A percentile compares a stretch with the other conserved stretches of the same genome.
Evolutionary conservation across 1,139 yeast species (phyloP).

Genomic region (Sugiyamaella paludigena): DNA sequence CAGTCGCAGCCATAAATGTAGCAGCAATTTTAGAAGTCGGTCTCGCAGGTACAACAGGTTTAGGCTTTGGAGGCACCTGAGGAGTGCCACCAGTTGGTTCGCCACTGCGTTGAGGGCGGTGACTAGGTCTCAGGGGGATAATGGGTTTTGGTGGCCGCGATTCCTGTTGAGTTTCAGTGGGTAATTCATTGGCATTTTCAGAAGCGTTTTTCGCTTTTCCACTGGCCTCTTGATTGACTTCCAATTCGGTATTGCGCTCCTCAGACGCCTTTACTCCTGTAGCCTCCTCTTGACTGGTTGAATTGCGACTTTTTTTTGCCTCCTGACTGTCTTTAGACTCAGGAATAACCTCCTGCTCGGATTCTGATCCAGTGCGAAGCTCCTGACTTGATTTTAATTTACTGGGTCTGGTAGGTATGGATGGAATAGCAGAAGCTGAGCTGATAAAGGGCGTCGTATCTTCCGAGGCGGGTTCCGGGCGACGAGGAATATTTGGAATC

Average conservation of each 20-base stretch:
- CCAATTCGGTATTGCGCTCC: neutral
- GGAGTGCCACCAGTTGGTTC: neutral
- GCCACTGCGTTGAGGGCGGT: neutral
- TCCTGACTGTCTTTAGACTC: no score
- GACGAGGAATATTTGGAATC: neutral
- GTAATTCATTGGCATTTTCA: no score
- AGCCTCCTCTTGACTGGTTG: no score
- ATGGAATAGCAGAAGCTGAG: neutral
- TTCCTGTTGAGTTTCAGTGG: no score
- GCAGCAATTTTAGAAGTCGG: constrained; percentile 18
- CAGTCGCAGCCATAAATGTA: constrained; percentile 14
- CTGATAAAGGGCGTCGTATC: neutral
- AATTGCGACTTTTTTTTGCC: no score
- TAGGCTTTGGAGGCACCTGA: constrained; percentile 13
- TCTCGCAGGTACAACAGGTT: constrained; percentile 22
- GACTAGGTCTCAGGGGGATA: neutral
- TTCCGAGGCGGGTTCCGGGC: neutral
- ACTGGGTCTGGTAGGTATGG: constrained; percentile 2
- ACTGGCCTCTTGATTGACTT: no score
- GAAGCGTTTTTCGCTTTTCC: no score
- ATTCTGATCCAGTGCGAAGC: neutral
- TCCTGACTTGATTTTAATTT: neutral
- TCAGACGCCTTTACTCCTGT: neutral
- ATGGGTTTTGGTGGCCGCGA: no score
- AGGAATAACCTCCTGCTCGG: no score